Percentiles rank a stretch among this genome's conserved stretches.
These are phyloP conservation scores for Otatea glauca DNA, from an alignment of 176 grass and related monocot species.

Conservation along the genomic window DNA sequence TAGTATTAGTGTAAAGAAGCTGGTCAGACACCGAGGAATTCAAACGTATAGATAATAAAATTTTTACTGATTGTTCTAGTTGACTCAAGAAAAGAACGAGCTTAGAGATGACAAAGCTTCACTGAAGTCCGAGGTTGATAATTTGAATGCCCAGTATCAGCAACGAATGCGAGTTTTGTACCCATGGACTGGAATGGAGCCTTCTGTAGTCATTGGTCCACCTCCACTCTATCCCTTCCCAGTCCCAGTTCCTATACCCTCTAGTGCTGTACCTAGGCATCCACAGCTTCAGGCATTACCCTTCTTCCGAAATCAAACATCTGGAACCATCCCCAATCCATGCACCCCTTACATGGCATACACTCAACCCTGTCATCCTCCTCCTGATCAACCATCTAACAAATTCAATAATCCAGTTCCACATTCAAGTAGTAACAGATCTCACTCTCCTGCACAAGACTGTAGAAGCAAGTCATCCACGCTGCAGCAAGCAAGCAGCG, in stretches of 20 bases:
- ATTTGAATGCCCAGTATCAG: conserved; percentile 71
- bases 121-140: conserved; percentile 81
- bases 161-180: conserved; percentile 66
- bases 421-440: conserved; percentile 51
- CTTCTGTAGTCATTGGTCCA: conserved; percentile 69
- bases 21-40: conserved; percentile 14
- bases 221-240: conserved; percentile 66
- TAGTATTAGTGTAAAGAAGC: conserved; percentile 38
- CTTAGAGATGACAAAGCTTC: conserved; percentile 85
- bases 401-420: conserved; percentile 44
- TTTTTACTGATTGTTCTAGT: conserved; percentile 52
- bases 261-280: conserved; percentile 69
- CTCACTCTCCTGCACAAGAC: conserved; percentile 45
- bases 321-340: conserved; percentile 44
- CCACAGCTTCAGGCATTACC: conserved; percentile 61
- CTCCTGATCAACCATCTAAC: conserved; percentile 59
- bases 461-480: conserved; percentile 63
- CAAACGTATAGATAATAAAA: conserved; percentile 16
- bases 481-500: conserved; percentile 42
- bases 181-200: conserved; percentile 79
- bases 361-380: conserved; percentile 51
- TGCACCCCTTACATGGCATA: conserved; percentile 55
- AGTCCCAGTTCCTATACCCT: conserved; percentile 65
- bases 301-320: conserved; percentile 56
- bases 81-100: conserved; percentile 85